Evolutionary conservation across 352 stramenopile genomes (phyloP).

Genomic region (Phytophthora idaei): DNA sequence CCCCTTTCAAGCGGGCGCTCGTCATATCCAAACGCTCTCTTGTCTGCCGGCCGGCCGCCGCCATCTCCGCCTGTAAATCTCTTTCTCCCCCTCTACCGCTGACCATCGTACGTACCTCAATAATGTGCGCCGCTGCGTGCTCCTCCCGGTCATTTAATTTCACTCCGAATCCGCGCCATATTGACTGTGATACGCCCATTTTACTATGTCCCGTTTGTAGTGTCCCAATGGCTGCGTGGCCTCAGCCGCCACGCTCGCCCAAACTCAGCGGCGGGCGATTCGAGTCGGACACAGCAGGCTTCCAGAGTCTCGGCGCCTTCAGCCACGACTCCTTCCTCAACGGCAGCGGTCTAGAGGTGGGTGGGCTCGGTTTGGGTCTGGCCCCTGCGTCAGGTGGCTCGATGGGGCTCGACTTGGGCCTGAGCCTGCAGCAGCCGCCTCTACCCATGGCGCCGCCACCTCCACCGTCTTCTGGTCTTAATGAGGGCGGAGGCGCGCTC

Average conservation of each 20-base stretch:
- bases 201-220: conserved; percentile 33
- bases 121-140: background rate
- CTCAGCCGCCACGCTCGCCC: conserved; percentile 33
- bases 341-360: conserved; percentile 26
- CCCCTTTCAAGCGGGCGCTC: conserved; percentile 14
- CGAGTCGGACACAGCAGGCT: conserved; percentile 24
- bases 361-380: conserved; percentile 18
- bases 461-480: conserved; percentile 26
- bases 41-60: background rate
- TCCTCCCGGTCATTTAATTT: background rate
- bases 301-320: conserved; percentile 30
- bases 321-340: conserved; percentile 23
- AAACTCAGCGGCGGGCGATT: conserved; percentile 22
- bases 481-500: conserved; percentile 19
- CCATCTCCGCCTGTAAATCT: background rate
- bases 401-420: conserved; percentile 12
- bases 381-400: conserved; percentile 10
- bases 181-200: background rate
- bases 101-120: conserved; percentile 16
- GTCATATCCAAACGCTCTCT: conserved; percentile 31
- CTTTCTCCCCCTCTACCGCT: conserved; percentile 2
- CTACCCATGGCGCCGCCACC: conserved; percentile 25
- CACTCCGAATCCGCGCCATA: background rate
- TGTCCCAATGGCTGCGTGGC: conserved; percentile 41
- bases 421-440: conserved; percentile 20